Base-by-base conservation (phyloP, 306 rosid genomes). In the Neltuma alba region DNA sequence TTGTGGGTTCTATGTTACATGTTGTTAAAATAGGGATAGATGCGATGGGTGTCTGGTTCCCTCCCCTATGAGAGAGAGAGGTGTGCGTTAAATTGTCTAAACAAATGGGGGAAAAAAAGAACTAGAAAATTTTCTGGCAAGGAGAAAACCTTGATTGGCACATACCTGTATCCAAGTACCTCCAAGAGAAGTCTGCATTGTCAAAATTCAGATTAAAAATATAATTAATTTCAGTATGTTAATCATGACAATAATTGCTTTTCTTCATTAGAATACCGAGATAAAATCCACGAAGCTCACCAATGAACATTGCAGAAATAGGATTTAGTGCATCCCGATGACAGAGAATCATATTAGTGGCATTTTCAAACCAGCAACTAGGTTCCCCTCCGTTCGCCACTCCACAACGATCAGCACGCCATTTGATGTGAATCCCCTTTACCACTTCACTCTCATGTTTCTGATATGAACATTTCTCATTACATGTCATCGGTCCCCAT, bases 261-360 rank as follows among this genome's bases (percentile, higher is more conserved):
- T 47, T 47, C 6, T 47, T 47, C n/a, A 9, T 4, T 47, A 47
- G 54, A 47, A 15, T 47, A 47, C n/a, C 54, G 5, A 3, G 21
- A 44, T 1, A 44, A 44, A 0, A 44, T 44, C 45, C 10, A 9
- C 10, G 45, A 58, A 41, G 44, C 70, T 75, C 70, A 25, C 70
- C 16, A 57, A 30, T 25, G 40, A 60, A 3, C 9, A 2, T 13
- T 4, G 2, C 16, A 14, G 5, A 12, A 44, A 2, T 2, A 2
- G 5, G 0, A 44, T 9, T 1, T 41, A 3, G 14, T 9, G 10
- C 11, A 20, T n/a, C 27, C 27, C 7, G 3, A n/a, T 2, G 20
- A 61, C 64, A 76, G 31, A 76, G 68, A 14, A 64, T 73, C 72
- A 76, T 14, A n/a, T 63, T 64, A 6, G 64, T 34, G 45, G 64